Percentiles rank a stretch among this genome's conserved stretches.
Evolutionary conservation across 768 basidiomycete species (phyloP).

Genomic region (Boletus fagicola): DNA sequence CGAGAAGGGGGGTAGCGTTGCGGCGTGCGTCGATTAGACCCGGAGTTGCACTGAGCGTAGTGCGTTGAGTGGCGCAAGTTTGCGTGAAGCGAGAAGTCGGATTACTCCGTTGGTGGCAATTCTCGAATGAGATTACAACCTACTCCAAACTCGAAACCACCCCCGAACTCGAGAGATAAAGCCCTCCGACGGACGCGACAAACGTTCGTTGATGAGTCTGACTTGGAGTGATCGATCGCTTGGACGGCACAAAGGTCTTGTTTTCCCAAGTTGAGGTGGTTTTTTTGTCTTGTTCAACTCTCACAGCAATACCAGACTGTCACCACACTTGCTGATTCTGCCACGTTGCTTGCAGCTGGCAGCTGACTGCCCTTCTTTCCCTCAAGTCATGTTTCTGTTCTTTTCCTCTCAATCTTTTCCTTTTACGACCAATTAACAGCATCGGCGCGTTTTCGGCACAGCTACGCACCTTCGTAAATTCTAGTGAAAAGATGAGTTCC

Average conservation of each 20-base stretch:
- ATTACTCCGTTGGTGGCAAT: background rate
- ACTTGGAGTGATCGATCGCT: slow-evolving; percentile 3
- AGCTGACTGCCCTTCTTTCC: background rate
- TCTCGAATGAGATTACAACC: slow-evolving; percentile 7
- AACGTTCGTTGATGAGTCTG: background rate
- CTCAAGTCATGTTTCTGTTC: background rate
- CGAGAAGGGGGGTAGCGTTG: background rate
- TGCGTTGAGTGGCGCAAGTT: slow-evolving; percentile 5
- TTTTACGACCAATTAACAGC: background rate
- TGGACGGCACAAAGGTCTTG: background rate
- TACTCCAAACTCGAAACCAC: slow-evolving; percentile 9
- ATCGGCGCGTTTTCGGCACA: background rate
- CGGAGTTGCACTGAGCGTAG: slow-evolving; percentile 8
- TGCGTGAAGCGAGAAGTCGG: slow-evolving; percentile 3
- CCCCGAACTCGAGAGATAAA: slow-evolving; percentile 4
- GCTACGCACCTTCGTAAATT: background rate
- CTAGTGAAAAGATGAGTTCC: background rate
- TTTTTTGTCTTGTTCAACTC: background rate
- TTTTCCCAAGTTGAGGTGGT: too few relatives aligned
- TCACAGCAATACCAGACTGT: background rate
- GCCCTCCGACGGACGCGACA: slow-evolving; percentile 10
- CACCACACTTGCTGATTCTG: background rate
- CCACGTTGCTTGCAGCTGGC: background rate
- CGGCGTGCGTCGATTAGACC: slow-evolving; percentile 2
- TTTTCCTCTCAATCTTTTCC: background rate